Base-by-base conservation (phyloP, 352 stramenopile genomes). In the Phytophthora pistaciae region DNA sequence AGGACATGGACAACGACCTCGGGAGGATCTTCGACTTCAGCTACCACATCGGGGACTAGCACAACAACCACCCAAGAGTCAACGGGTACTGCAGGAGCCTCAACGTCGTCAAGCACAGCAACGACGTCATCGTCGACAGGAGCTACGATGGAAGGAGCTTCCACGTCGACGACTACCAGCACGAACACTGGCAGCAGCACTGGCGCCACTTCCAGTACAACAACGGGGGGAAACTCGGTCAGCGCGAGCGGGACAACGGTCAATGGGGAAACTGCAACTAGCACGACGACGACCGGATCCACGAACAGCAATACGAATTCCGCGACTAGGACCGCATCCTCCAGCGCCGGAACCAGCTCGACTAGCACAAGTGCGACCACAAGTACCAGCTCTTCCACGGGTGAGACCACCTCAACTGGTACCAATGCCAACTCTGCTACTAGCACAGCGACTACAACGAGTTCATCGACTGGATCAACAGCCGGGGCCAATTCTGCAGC, bases 61-160 rank as follows among this genome's bases (percentile, higher is more conserved):
- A 60, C 64, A 23, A 64, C 52, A 40, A 11, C n/a, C 23, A 59
- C 66, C 6, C 36, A 64, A 20, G 49, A 27, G 42, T 44, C 49
- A 1, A 66, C 68, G 11, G 55, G 23, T 50, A n/a, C 25, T 10
- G 50, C 49, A n/a, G 29, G 36, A 40, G 44, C 59, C 60, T 66
- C 48, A 31, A 60, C 44, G 10, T 62, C 62, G 3, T 59, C 25
- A 23, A 70, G 44, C 25, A 65, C 60, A 52, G 54, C 31, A n/a
- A 56, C 66, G 2, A 61, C 55, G 38, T 56, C 55, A 5, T 66
- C 55, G 18, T 65, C 72, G 36, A 38, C 50, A 52, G 64, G 23
- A 64, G 36, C 62, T 57, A 56, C 53, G 20, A 63, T 52, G 6
- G 56, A 66, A 60, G 48, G 44, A 38, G 27, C 52, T 64, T 71